Percentiles rank a stretch among this genome's conserved stretches.
Evolutionary conservation across 2,329 filamentous ascomycete genomes (phyloP).

Genomic region (Phaeosphaeria sp.): DNA sequence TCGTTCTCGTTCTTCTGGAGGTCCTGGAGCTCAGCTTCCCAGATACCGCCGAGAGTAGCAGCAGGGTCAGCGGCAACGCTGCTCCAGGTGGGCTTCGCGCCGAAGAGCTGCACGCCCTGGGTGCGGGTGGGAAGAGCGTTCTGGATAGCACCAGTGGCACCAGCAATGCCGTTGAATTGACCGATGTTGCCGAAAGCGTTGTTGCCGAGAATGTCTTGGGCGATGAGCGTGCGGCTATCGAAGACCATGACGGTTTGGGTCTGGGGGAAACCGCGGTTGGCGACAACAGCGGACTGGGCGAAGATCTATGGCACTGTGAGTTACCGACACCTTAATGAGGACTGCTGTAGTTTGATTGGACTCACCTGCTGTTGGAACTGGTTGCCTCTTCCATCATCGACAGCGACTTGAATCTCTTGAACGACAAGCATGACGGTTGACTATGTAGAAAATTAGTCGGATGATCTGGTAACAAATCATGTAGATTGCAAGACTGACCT

Average conservation of each 20-base stretch:
- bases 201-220: constrained; percentile 32
- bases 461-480: no score
- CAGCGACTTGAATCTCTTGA: constrained; percentile 35
- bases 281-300: constrained; percentile 35
- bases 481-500: not conserved
- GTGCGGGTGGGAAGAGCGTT: constrained; percentile 30
- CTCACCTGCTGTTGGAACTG: constrained; percentile 22
- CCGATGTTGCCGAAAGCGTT: constrained; percentile 19
- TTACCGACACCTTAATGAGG: no score
- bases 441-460: constrained; percentile 7
- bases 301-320: constrained; percentile 20
- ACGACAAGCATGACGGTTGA: constrained; percentile 39
- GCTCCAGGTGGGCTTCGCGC: constrained; percentile 34
- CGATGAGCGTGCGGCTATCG: constrained; percentile 31
- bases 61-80: constrained; percentile 36
- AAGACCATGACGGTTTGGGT: constrained; percentile 42
- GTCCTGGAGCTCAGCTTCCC: constrained; percentile 35
- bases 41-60: constrained; percentile 33
- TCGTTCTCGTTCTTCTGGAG: constrained; percentile 32
- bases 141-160: constrained; percentile 14
- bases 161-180: constrained; percentile 19
- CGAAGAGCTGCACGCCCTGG: constrained; percentile 34
- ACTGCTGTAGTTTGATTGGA: no score
- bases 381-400: constrained; percentile 35
- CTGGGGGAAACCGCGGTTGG: constrained; percentile 32